Evolutionary conservation across 495 filamentous ascomycete genomes (phyloP).

Genomic region (Penicillium argentinense): DNA sequence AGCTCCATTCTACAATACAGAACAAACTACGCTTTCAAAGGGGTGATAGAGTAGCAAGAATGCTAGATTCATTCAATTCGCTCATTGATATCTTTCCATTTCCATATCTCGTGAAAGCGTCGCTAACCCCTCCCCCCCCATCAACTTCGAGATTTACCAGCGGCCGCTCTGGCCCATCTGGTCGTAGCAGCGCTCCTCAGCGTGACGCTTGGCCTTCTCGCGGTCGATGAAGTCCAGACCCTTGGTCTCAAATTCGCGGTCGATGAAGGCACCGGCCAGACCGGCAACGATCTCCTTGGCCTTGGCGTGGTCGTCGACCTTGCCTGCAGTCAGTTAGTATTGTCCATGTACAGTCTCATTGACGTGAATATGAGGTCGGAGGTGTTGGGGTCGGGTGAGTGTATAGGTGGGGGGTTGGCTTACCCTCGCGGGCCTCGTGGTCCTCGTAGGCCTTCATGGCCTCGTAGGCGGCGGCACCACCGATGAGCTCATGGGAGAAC

Average conservation of each 20-base stretch:
- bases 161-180: constrained; percentile 9
- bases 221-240: constrained; percentile 67
- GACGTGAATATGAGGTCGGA: not conserved
- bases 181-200: constrained; percentile 53
- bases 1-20: too few species aligned
- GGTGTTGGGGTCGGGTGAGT: not conserved
- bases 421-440: constrained; percentile 62
- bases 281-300: constrained; percentile 74
- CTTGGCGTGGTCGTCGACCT: constrained; percentile 60
- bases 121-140: too few species aligned
- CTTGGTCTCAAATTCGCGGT: constrained; percentile 71
- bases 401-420: not conserved
- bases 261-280: constrained; percentile 67
- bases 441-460: constrained; percentile 74
- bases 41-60: too few species aligned
- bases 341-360: not conserved
- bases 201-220: constrained; percentile 65
- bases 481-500: constrained; percentile 67
- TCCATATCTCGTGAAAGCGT: too few species aligned
- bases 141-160: constrained; percentile 8
- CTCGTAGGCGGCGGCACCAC: constrained; percentile 70
- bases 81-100: not conserved
- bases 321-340: constrained; percentile 41
- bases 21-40: too few species aligned
- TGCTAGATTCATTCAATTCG: constrained; percentile 1